Base-by-base conservation (phyloP, 2,329 filamentous ascomycete genomes). In the Neofusicoccum laricinum region DNA sequence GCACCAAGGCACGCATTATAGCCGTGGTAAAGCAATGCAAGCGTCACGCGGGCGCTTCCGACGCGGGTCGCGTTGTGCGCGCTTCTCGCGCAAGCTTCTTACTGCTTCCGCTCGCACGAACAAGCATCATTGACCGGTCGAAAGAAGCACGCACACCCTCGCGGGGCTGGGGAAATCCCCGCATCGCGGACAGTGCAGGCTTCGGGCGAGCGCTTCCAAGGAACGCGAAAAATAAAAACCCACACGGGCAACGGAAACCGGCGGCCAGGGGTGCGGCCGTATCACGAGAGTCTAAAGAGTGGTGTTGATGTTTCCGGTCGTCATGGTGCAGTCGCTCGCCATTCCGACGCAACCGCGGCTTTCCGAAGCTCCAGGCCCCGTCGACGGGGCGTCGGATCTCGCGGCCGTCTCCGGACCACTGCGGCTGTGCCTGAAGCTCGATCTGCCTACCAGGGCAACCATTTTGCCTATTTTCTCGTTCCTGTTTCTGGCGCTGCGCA, bases 41-140 rank as follows among this genome's bases (percentile, higher is more conserved):
- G 25, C 55, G 17, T 59, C 55, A 59, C 40, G 55, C 55, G 55
- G 36, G 55, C 55, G 19, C 40, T 36, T 8, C 40, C 41, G 46
- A 59, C 15, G 55, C 41, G 40, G 14, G 3, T 45, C 40, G 21
- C 19, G 40, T 10, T 12, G 19, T 32, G 21, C 15, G 53, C 53
- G 53, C 53, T 45, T 57, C 38, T 57, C 53, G 53, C 53, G 53
- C 53, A 57, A 57, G 25, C 53, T 32, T 57, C n/a, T 57, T 21
- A 45, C 55, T 17, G 21, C 38, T 30, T n/a, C 7, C 36, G 36
- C 7, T 2, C 19, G 40, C 21, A 59, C n/a, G 15, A 46, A 36
- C 38, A 17, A 59, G n/a, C 55, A 59, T 32, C 14, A 45, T 34
- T 57, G 38, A 57, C 53, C 53, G 53, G 53, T 45, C 53, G 21